These are phyloP conservation scores for Botryotinia narcissicola DNA, from an alignment of 2,329 filamentous ascomycete species.

Conservation along the genomic window DNA sequence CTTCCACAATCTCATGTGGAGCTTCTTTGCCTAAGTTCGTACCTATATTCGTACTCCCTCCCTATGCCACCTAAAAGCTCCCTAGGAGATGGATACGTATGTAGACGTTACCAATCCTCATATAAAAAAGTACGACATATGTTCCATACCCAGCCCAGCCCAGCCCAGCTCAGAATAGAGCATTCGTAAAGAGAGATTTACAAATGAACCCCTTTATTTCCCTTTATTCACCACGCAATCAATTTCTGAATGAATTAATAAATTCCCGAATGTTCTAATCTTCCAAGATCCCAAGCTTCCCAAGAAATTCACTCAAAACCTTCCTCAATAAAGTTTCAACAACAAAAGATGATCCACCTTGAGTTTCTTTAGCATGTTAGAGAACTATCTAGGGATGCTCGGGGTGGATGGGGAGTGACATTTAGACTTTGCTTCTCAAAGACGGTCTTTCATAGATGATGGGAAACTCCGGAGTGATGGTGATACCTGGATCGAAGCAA, in stretches of 20 bases:
- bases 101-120: neutral
- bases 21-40: neutral
- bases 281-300: fast-evolving
- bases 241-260: neutral
- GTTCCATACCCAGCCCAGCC: neutral
- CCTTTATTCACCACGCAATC: neutral
- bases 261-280: neutral
- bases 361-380: neutral
- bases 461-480: neutral
- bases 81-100: neutral
- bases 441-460: neutral
- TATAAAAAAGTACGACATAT: neutral
- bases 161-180: neutral
- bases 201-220: neutral
- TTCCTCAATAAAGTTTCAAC: slow-evolving; percentile 1
- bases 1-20: neutral
- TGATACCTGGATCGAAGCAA: neutral
- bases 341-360: neutral
- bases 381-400: neutral
- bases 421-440: neutral
- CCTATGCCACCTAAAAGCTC: neutral
- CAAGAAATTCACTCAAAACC: neutral
- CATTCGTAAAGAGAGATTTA: neutral
- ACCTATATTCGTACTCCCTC: neutral
- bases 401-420: neutral